Evolutionary conservation across 495 filamentous ascomycete genomes (phyloP), one percentile per base, ranked within the genome.

Genomic region (Trichoderma erinaceum): DNA sequence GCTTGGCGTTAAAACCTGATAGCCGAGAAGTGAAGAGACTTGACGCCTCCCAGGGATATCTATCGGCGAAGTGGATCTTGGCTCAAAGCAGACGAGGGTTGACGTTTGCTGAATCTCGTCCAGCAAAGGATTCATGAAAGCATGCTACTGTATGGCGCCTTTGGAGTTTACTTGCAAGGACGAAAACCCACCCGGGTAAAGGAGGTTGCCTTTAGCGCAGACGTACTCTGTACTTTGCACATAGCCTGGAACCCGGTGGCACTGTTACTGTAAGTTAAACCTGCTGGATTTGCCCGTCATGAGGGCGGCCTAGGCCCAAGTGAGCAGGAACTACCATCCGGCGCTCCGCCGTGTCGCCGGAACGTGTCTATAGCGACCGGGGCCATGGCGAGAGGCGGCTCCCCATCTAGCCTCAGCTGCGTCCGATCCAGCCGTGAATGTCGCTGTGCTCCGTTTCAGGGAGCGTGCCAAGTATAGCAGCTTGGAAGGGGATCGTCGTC

Each of bases 341-440:
- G 25, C 56, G 16, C 56, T 61, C 56, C 56, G 56, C 56, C 56
- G 56, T 61, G 56, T 25, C 56, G 18, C 56, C 56, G 56, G 56
- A 61, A 61, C 56, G 56, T 38, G 35, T 38, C 35, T 38, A 10
- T 13, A 61, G 12, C 12, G 56, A 25, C 56, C 56, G 56, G 56
- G 56, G 56, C 23, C 23, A 3, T 29, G 56, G 56, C 12, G 29
- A 32, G 56, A 61, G 56, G 27, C 56, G 56, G 56, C 25, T 29
- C 29, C 29, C 29, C 29, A 29, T 29, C 29, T 29, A 29, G 56
- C 56, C 56, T 61, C 56, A 61, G 56, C 56, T 61, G 56, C 56
- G 23, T 61, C 56, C 56, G 56, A 61, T 61, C 56, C 27, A 61
- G 50, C 50, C 50, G 50, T 23, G 50, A n/a, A 46, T 46, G 43